Evolutionary conservation across 1,284 basidiomycete species (phyloP).

Genomic region (Ceratobasidium sp.): DNA sequence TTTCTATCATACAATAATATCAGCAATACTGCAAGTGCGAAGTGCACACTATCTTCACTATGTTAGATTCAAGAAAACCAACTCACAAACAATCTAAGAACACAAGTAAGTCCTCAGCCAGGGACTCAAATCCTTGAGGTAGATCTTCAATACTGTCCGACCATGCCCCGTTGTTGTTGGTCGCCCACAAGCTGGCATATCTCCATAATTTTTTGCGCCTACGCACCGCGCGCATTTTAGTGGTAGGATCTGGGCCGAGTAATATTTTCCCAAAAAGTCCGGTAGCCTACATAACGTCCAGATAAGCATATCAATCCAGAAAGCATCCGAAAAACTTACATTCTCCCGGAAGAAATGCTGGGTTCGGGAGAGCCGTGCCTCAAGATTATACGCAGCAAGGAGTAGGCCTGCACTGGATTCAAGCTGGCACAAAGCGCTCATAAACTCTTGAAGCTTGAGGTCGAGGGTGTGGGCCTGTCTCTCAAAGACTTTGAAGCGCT

Average conservation of each 20-base stretch:
- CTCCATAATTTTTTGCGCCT: constrained; percentile 36
- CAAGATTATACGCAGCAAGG: constrained; percentile 47
- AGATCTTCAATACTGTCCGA: constrained; percentile 69
- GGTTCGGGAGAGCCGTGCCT: constrained; percentile 46
- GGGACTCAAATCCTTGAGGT: constrained; percentile 69
- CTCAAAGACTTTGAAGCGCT: constrained; percentile 31
- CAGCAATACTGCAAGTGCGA: too few species aligned
- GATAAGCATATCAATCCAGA: constrained; percentile 1
- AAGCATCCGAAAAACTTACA: constrained; percentile 18
- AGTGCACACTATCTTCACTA: too few species aligned
- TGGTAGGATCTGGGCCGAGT: constrained; percentile 14
- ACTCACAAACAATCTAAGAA: constrained; percentile 73
- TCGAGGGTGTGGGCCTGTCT: constrained; percentile 30
- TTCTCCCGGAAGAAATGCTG: constrained; percentile 50
- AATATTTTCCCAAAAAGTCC: constrained; percentile 25
- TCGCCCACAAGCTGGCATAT: background rate
- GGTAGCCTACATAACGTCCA: constrained; percentile 21
- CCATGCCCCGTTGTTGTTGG: constrained; percentile 49
- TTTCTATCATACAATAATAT: background rate
- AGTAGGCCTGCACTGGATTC: constrained; percentile 48
- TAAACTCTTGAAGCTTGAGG: constrained; percentile 48
- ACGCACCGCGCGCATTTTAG: constrained; percentile 28
- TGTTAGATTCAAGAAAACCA: too few species aligned
- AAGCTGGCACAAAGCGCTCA: constrained; percentile 49
- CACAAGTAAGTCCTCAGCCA: constrained; percentile 72